phyloP scores from a whole-genome alignment of 768 basidiomycete genomes.

The Stropharia rugosoannulata region DNA sequence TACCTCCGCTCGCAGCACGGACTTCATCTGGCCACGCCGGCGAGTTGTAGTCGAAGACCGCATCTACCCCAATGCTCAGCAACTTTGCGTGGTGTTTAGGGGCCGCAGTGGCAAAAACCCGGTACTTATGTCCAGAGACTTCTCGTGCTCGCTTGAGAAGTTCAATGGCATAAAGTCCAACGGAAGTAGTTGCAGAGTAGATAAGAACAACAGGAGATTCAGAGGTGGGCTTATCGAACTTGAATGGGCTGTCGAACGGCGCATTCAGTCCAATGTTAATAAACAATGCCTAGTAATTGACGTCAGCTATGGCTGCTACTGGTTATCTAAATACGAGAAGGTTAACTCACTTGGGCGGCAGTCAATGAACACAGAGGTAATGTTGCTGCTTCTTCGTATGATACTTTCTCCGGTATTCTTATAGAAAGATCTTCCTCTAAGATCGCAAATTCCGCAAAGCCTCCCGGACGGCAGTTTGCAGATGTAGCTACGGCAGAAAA shows the following conservation, averaged over 20 bases:
- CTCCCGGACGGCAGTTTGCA: conserved; percentile 29
- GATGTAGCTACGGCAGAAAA: conserved; percentile 25
- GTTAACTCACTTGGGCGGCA: conserved; percentile 27
- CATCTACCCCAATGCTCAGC: conserved; percentile 26
- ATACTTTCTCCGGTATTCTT: conserved; percentile 20
- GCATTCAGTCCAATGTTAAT: conserved; percentile 27
- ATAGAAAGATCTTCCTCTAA: conserved; percentile 32
- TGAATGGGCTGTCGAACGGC: conserved; percentile 26
- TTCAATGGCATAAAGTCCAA: conserved; percentile 30
- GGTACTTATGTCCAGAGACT: conserved; percentile 21
- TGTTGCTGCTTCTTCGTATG: conserved; percentile 33
- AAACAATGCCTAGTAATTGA: conserved; percentile 25
- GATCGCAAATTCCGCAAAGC: conserved; percentile 33
- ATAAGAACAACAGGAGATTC: conserved; percentile 26
- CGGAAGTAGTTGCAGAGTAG: conserved; percentile 33
- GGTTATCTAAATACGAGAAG: not conserved
- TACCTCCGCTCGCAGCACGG: conserved; percentile 23
- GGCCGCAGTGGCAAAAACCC: conserved; percentile 29
- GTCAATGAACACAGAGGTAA: conserved; percentile 31
- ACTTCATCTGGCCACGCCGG: conserved; percentile 29
- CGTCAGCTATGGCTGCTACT: not conserved
- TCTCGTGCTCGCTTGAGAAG: conserved; percentile 24
- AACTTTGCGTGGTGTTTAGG: conserved; percentile 27
- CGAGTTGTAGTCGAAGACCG: conserved; percentile 30
- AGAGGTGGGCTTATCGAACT: conserved; percentile 8